Conservation (phyloP, 2,329 filamentous ascomycete species). For the Trichophyton rubrum region DNA sequence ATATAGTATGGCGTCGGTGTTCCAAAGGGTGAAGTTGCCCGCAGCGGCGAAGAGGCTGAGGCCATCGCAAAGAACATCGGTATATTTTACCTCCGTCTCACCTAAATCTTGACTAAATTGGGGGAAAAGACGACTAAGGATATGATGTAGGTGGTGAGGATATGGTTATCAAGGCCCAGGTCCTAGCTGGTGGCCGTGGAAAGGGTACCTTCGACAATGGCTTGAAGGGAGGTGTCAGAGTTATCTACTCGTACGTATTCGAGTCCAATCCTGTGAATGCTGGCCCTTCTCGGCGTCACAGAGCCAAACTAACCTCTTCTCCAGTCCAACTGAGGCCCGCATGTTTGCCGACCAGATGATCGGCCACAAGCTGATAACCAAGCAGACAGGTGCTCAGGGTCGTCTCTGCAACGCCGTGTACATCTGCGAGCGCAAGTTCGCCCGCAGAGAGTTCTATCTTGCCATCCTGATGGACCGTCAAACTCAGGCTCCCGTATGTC, state of each 20-base stretch:
- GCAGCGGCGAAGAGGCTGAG: conserved; percentile 76
- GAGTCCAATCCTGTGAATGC: neutral
- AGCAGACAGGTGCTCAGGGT: conserved; percentile 90
- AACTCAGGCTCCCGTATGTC: conserved; percentile 90
- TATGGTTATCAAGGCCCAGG: conserved; percentile 99
- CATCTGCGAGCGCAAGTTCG: conserved; percentile 99
- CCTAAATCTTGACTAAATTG: conserved; percentile 1
- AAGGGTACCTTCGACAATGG: conserved; percentile 98
- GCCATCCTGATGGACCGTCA: conserved; percentile 96
- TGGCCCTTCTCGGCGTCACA: neutral
- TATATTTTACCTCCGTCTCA: conserved; percentile 26
- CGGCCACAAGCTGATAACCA: conserved; percentile 98
- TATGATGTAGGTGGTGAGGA: conserved; percentile 56
- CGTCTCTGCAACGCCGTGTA: conserved; percentile 95
- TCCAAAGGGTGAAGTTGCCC: conserved; percentile 78
- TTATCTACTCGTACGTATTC: conserved; percentile 74
- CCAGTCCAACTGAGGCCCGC: conserved; percentile 70
- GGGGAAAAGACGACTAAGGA: conserved; percentile 13
- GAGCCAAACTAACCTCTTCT: conserved; percentile 7
- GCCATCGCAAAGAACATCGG: conserved; percentile 79
- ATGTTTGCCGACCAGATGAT: conserved; percentile 99
- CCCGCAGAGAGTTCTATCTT: conserved; percentile 96
- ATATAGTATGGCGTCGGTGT: conserved; percentile 83
- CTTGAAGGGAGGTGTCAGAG: conserved; percentile 94
- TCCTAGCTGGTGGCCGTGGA: conserved; percentile 91